Percentiles rank a stretch among this genome's conserved stretches.
These are phyloP conservation scores for Leccinum huronense DNA, from an alignment of 1,284 basidiomycete species.

Conservation along the genomic window DNA sequence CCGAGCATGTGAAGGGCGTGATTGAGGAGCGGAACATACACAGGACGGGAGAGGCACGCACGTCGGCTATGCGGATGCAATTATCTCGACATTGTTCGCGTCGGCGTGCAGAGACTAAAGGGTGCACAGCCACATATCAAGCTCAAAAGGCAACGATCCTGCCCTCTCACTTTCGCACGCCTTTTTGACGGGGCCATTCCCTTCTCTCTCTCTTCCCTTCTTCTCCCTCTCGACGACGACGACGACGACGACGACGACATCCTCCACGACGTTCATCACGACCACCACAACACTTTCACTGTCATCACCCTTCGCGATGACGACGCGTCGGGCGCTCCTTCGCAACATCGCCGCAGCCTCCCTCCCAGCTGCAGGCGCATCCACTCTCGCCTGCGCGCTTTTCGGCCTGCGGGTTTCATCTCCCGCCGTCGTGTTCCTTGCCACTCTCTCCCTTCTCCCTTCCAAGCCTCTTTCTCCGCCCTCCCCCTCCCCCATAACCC, in stretches of 20 bases:
- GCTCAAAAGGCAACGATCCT: conserved; percentile 34
- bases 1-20: conserved; percentile 23
- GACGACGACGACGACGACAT: conserved; percentile 25
- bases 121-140: conserved; percentile 29
- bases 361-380: conserved; percentile 29
- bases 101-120: conserved; percentile 5
- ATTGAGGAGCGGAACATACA: conserved; percentile 18
- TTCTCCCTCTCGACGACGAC: conserved; percentile 20
- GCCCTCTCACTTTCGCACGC: conserved; percentile 31
- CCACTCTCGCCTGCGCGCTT: conserved; percentile 41
- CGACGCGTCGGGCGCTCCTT: conserved; percentile 29
- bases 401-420: conserved; percentile 61
- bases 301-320: conserved; percentile 20
- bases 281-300: background rate
- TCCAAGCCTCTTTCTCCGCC: conserved; percentile 46
- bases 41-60: no score
- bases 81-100: conserved; percentile 20
- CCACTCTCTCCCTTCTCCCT: conserved; percentile 58
- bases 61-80: background rate
- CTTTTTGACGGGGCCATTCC: conserved; percentile 26
- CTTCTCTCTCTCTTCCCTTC: conserved; percentile 22
- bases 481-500: conserved; percentile 63
- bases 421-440: conserved; percentile 59
- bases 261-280: conserved; percentile 17
- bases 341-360: conserved; percentile 26